These are phyloP conservation scores for Heliamphora pulchella DNA, from an alignment of 179 eudicot species.

Conservation along the genomic window DNA sequence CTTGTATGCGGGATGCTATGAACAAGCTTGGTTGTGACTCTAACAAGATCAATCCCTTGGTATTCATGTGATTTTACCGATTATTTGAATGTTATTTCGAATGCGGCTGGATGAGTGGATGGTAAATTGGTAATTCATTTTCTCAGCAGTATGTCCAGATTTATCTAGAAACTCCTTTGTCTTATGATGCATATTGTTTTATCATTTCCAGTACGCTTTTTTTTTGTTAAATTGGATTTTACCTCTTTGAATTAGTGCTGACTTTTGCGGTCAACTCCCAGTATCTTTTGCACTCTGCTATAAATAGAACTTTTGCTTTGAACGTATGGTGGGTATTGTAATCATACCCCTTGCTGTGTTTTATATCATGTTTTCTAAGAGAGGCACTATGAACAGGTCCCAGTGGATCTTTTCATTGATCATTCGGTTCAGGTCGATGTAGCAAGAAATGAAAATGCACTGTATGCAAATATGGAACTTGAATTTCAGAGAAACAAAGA, in stretches of 20 bases:
- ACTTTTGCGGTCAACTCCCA: background rate
- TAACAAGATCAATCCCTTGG: conserved; percentile 89
- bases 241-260: background rate
- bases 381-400: conserved; percentile 46
- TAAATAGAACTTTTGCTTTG: background rate
- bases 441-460: conserved; percentile 71
- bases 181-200: background rate
- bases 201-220: background rate
- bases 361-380: background rate
- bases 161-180: background rate
- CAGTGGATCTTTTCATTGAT: conserved; percentile 90
- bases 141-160: background rate
- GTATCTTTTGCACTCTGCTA: background rate
- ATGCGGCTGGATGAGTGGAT: background rate
- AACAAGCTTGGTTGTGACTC: conserved; percentile 63
- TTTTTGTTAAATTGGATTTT: background rate
- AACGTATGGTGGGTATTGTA: background rate
- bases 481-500: conserved; percentile 78
- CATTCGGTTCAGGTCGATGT: conserved; percentile 96
- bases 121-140: background rate
- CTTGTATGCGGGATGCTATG: conserved; percentile 92
- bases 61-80: conserved; percentile 18
- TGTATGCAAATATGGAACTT: conserved; percentile 67
- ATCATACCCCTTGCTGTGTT: background rate
- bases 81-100: conserved; percentile 3